These are phyloP conservation scores for Amauroascus verrucosus DNA, from an alignment of 2,329 filamentous ascomycete genomes.

Conservation along the genomic window DNA sequence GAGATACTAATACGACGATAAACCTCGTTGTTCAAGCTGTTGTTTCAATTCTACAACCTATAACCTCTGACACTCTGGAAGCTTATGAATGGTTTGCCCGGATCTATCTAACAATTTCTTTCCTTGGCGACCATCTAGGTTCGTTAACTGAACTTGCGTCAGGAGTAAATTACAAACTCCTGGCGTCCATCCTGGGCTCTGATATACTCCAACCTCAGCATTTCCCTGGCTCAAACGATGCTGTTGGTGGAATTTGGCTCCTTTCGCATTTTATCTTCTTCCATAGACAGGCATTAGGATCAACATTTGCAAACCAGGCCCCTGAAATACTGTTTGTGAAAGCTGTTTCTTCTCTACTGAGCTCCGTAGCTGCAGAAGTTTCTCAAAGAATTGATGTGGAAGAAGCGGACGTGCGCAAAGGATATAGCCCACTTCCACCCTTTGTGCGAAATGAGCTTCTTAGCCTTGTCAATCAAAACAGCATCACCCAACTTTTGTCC, in stretches of 20 bases:
- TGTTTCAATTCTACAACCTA: constrained; percentile 35
- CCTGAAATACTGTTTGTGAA: constrained; percentile 47
- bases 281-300: constrained; percentile 40
- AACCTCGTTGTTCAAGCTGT: constrained; percentile 27
- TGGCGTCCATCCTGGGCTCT: constrained; percentile 32
- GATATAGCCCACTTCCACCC: constrained; percentile 28
- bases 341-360: constrained; percentile 47
- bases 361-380: constrained; percentile 47
- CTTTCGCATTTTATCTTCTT: constrained; percentile 52
- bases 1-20: constrained; percentile 19
- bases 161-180: constrained; percentile 43
- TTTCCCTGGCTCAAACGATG: constrained; percentile 25
- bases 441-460: constrained; percentile 58
- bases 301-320: constrained; percentile 28
- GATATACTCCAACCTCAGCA: constrained; percentile 22
- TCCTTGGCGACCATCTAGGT: constrained; percentile 30
- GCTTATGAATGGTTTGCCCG: constrained; percentile 39
- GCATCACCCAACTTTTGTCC: constrained; percentile 55
- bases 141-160: constrained; percentile 36
- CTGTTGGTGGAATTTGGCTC: constrained; percentile 44
- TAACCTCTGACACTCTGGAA: constrained; percentile 35
- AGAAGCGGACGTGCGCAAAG: constrained; percentile 22
- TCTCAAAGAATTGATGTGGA: constrained; percentile 41
- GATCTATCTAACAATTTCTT: constrained; percentile 39
- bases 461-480: constrained; percentile 63